Evolutionary conservation across 1,284 basidiomycete genomes (phyloP).

Genomic region (Puccinia hordei): DNA sequence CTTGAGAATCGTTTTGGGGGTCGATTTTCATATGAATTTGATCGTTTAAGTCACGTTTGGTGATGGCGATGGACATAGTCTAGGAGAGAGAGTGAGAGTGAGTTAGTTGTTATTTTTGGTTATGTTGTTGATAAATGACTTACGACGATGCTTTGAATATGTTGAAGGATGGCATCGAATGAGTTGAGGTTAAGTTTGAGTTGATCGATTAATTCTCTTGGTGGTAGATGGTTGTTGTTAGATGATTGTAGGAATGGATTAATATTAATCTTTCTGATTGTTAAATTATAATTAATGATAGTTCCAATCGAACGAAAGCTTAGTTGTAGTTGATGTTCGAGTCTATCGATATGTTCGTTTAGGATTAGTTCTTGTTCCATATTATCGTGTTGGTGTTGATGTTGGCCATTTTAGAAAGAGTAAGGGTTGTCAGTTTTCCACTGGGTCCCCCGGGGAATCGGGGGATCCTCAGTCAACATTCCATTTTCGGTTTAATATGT

Average conservation of each 20-base stretch:
- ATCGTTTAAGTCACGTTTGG: not conserved
- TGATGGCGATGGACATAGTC: constrained; percentile 14
- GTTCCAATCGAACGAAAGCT: not conserved
- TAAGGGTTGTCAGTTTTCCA: too few relatives aligned
- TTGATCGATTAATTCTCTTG: not conserved
- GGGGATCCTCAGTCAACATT: too few relatives aligned
- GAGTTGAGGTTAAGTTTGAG: not conserved
- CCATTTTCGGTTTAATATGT: too few relatives aligned
- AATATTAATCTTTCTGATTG: constrained; percentile 2
- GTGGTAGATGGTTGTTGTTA: not conserved
- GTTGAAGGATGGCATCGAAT: constrained; percentile 12
- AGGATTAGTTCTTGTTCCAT: not conserved
- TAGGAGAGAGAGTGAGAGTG: not conserved
- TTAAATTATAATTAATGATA: constrained; percentile 18
- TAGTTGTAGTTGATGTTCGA: not conserved
- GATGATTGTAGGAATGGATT: constrained; percentile 1
- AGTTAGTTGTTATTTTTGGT: not conserved
- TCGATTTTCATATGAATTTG: not conserved
- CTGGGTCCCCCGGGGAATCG: too few relatives aligned
- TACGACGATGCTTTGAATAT: constrained; percentile 7
- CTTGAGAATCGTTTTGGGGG: not conserved
- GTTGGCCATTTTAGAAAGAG: too few relatives aligned
- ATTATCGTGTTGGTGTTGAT: not conserved
- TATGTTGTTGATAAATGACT: not conserved
- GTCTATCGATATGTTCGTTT: constrained; percentile 10